Evolutionary conservation across 768 basidiomycete species (phyloP).

Genomic region (Phaeotremella fagi): DNA sequence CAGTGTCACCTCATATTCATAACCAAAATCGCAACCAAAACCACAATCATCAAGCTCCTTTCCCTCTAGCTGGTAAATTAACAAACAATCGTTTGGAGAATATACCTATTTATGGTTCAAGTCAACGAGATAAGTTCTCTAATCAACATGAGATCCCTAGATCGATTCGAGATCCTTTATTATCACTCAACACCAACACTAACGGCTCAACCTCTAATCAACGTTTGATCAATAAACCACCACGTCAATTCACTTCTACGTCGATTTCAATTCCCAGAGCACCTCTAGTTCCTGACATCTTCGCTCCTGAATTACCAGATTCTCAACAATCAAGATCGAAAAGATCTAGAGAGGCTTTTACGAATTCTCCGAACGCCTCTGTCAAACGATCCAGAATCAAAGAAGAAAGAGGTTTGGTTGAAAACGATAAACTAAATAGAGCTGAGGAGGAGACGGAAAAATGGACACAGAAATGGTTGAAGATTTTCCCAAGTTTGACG

Average conservation of each 20-base stretch:
- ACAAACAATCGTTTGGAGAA: not conserved
- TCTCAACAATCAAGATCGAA: constrained; percentile 2
- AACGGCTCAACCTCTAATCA: not conserved
- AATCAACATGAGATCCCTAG: not conserved
- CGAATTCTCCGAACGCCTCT: not conserved
- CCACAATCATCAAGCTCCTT: too few relatives aligned
- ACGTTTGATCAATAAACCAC: not conserved
- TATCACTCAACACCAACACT: not conserved
- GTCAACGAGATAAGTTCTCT: not conserved
- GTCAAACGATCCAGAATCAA: constrained; percentile 9
- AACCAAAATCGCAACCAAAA: too few relatives aligned
- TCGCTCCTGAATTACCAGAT: constrained; percentile 10
- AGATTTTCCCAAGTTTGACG: constrained; percentile 74
- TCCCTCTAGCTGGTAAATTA: not conserved
- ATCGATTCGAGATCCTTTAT: not conserved
- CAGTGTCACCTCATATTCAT: constrained; percentile 5
- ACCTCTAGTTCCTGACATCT: constrained; percentile 29
- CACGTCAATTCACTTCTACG: not conserved
- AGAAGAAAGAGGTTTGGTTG: not conserved
- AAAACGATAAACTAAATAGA: not conserved
- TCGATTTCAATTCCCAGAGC: constrained; percentile 20
- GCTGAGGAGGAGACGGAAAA: constrained; percentile 53
- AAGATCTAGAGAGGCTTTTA: not conserved
- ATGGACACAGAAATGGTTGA: constrained; percentile 76
- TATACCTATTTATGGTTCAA: not conserved